Base-by-base conservation (phyloP, 179 eudicot species). In the Patellifolia procumbens region DNA sequence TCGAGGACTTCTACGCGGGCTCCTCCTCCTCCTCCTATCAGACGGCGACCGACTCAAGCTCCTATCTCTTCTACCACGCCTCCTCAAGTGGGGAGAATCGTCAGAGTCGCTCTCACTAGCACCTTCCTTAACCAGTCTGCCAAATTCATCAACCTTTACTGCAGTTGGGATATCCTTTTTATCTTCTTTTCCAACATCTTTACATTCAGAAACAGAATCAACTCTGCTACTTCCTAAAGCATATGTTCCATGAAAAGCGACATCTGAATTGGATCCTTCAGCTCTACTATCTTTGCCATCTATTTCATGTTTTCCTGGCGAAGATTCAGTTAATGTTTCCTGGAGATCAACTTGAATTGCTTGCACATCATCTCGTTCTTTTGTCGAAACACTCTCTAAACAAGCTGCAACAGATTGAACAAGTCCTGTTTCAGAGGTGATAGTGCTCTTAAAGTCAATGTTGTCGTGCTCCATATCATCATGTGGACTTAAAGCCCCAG, bases 121-220 rank as follows among this genome's bases (percentile, higher is more conserved):
- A 82, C 85, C 89, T 83, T 90, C 88, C 81, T 90, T 88, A 26
- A 87, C 72, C 74, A 92, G 80, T 82, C 99, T 87, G 61, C 99
- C 99, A 88, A 93, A 95, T 80, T 95, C 91, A 49, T 95, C 97
- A 63, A 93, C 90, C 79, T 90, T 88, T 26, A 62, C 78, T 34
- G 77, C 76, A 78, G 80, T 32, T 32, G 86, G n/a, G 20, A 53
- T 26, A 75, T 71, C 43, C 51, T 79, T 84, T 52, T 59, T 48
- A 52, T 85, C 85, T 83, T 80, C 83, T 78, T 75, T 85, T 48
- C 51, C 84, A 11, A 15, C 45, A 71, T 79, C 83, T 63, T 49
- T 75, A 55, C 68, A 49, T 45, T 72, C 81, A 76, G 83, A 70
- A 81, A 72, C 69, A 78, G 63, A 42, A 72, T 68, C 75, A 63